Conservation (phyloP, 2,329 filamentous ascomycete species). For the Fusarium sp. region DNA sequence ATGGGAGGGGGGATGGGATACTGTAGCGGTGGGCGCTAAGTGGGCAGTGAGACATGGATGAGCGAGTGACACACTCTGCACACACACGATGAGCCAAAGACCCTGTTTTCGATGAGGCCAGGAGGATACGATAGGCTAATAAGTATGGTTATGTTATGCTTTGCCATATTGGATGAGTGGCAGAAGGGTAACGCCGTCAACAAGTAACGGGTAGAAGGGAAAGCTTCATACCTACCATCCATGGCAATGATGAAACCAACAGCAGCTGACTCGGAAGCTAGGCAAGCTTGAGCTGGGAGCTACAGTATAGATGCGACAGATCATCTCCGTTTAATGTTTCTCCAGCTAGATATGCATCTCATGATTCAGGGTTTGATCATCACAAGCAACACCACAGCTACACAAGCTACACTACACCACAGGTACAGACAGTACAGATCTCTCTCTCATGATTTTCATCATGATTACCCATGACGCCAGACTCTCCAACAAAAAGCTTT, state of each 20-base stretch:
- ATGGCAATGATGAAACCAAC: neutral
- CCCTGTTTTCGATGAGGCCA: constrained; percentile 21
- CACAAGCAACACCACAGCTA: too few species aligned
- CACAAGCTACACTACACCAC: too few species aligned
- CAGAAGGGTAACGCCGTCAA: neutral
- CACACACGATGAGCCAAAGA: constrained; percentile 36
- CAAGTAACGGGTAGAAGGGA: neutral
- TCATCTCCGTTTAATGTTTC: constrained; percentile 3
- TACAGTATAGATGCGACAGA: constrained; percentile 22
- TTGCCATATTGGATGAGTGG: neutral
- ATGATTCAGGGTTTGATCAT: neutral
- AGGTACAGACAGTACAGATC: neutral
- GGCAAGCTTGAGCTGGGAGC: constrained; percentile 22
- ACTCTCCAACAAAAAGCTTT: constrained; percentile 41
- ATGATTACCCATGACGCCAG: constrained; percentile 28
- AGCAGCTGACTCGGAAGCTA: constrained; percentile 22
- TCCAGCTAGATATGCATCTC: neutral
- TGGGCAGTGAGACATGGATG: constrained; percentile 46
- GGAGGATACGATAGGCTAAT: neutral
- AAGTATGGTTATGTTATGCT: neutral
- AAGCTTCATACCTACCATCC: neutral
- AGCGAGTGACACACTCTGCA: constrained; percentile 38
- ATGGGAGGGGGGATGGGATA: constrained; percentile 17
- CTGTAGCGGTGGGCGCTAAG: constrained; percentile 43
- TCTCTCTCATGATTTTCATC: neutral